Conservation (phyloP, 345 rosid genomes). For the Geranium rotundifolium region DNA sequence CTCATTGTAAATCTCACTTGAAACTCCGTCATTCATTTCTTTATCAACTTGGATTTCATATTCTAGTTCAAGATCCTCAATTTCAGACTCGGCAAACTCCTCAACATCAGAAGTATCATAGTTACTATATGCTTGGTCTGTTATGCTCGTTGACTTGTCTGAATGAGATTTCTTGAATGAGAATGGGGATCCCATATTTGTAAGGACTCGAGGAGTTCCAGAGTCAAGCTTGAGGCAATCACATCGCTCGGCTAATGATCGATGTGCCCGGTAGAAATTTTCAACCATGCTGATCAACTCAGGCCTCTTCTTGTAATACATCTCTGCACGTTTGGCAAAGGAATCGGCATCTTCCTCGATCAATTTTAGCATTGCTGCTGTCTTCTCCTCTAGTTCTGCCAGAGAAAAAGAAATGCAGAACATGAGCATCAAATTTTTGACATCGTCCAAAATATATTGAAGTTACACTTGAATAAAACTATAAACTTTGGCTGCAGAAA, state of each 20-base stretch:
- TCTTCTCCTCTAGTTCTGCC: constrained; percentile 63
- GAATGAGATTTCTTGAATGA: constrained; percentile 11
- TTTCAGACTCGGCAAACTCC: constrained; percentile 53
- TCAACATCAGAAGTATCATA: constrained; percentile 29
- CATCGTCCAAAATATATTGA: too few species aligned
- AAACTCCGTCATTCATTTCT: constrained; percentile 2
- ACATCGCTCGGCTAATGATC: constrained; percentile 19
- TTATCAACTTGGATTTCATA: constrained; percentile 6
- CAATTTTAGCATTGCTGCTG: constrained; percentile 52
- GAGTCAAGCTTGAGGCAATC: too few species aligned
- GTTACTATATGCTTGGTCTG: constrained; percentile 26
- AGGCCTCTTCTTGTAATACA: constrained; percentile 76
- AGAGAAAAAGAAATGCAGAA: neutral
- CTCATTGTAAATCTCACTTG: neutral
- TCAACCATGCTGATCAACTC: constrained; percentile 62
- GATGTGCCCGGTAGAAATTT: constrained; percentile 61
- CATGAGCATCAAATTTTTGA: too few species aligned
- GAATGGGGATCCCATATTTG: constrained; percentile 23
- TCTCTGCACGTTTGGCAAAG: constrained; percentile 84
- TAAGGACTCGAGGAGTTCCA: neutral
- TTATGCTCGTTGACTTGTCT: constrained; percentile 16
- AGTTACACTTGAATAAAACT: too few species aligned
- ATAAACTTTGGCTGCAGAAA: too few species aligned
- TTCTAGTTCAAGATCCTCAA: constrained; percentile 54
- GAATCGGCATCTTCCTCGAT: constrained; percentile 82